These are phyloP conservation scores for Picochlorum costavermella DNA, from an alignment of 139 green algal genomes.

Conservation along the genomic window DNA sequence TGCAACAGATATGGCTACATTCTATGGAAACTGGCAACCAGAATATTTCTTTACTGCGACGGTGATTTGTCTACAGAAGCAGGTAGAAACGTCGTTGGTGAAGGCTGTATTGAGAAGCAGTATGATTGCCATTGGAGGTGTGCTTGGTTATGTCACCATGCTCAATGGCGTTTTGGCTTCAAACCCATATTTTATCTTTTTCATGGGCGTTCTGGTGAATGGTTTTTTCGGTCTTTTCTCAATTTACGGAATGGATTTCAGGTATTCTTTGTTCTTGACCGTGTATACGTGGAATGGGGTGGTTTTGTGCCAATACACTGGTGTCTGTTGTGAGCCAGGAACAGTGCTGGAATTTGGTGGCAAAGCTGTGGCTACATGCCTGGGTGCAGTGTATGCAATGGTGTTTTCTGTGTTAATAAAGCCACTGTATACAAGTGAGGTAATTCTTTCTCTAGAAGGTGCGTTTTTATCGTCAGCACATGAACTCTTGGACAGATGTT, in stretches of 20 bases:
- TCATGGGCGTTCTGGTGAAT: background rate
- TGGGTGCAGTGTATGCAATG: conserved; percentile 11
- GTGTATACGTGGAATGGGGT: conserved; percentile 16
- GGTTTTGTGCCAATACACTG: conserved; percentile 17
- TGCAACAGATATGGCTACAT: background rate
- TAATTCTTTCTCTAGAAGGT: background rate
- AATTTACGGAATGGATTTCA: background rate
- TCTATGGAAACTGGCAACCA: conserved; percentile 15
- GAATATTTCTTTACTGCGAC: conserved; percentile 13
- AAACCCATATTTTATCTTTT: conserved; percentile 12
- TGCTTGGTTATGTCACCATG: conserved; percentile 13
- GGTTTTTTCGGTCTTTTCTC: conserved; percentile 10
- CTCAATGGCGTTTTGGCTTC: conserved; percentile 17
- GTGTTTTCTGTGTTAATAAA: background rate
- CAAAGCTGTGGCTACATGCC: conserved; percentile 11
- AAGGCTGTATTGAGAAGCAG: conserved; percentile 8
- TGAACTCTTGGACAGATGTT: background rate
- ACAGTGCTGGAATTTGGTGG: background rate
- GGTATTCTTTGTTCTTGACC: conserved; percentile 19
- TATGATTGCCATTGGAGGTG: conserved; percentile 8
- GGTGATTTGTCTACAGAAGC: conserved; percentile 21
- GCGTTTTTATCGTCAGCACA: background rate
- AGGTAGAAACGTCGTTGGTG: conserved; percentile 11
- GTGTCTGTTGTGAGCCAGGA: conserved; percentile 11
- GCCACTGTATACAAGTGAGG: conserved; percentile 5